These are phyloP conservation scores for Tuber umbilicatum DNA, from an alignment of 495 filamentous ascomycete species.

Conservation along the genomic window DNA sequence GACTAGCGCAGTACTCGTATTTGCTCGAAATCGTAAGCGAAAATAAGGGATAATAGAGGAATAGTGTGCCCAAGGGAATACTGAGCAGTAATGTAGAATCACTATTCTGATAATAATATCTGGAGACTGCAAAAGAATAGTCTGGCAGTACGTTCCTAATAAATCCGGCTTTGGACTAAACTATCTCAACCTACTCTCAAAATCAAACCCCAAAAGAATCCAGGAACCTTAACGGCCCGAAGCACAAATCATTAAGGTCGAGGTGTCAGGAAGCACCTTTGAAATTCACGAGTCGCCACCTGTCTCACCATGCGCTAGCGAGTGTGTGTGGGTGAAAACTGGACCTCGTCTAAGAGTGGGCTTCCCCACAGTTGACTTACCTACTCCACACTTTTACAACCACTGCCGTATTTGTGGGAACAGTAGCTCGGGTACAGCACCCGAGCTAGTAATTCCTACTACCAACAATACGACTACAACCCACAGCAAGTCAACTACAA, in stretches of 20 bases:
- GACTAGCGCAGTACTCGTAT: background rate
- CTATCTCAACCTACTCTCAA: background rate
- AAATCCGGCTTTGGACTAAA: background rate
- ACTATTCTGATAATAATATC: background rate
- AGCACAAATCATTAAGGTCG: background rate
- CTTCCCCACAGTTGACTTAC: background rate
- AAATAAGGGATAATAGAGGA: background rate
- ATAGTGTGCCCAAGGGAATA: background rate
- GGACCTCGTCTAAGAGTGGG: background rate
- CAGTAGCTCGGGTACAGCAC: background rate
- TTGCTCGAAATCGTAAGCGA: background rate
- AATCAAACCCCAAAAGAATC: background rate
- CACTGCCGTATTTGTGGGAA: background rate
- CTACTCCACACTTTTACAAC: background rate
- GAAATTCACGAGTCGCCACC: background rate
- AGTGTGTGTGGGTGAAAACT: background rate
- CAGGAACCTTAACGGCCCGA: background rate
- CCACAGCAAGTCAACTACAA: background rate
- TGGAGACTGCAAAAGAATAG: background rate
- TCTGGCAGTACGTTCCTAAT: background rate
- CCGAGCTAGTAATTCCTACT: background rate
- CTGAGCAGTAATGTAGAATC: background rate
- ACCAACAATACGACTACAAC: background rate
- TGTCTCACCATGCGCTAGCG: background rate
- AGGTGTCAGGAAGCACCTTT: background rate